Conservation (phyloP, 306 rosid species). For the Vigna trinervia region DNA sequence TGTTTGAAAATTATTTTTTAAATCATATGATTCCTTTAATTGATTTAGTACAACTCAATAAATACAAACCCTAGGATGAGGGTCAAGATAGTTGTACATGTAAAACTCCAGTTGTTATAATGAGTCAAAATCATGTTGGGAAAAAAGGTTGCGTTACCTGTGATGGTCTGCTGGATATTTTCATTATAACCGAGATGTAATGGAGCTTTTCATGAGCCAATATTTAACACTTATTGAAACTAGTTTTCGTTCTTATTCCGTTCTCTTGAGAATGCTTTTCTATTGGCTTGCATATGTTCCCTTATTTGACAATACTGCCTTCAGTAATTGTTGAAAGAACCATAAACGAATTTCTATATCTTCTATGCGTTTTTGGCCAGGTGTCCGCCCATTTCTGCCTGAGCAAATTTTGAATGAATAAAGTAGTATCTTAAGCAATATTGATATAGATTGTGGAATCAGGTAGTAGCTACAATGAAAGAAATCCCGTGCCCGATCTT, state of each 20-base stretch:
- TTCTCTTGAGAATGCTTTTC: background rate
- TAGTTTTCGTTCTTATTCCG: background rate
- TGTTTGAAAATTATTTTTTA: conserved; percentile 32
- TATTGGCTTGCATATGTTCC: background rate
- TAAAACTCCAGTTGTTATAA: conserved; percentile 1
- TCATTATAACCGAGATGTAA: conserved; percentile 6
- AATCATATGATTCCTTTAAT: conserved; percentile 18
- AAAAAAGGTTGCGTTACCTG: conserved; percentile 12
- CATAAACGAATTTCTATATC: background rate
- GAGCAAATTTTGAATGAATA: background rate
- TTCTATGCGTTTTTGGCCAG: background rate
- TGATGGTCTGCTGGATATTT: background rate
- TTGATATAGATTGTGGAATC: conserved; percentile 20
- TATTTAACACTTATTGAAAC: conserved; percentile 22
- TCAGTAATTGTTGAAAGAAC: background rate
- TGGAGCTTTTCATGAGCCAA: conserved; percentile 20
- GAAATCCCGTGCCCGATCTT: background rate
- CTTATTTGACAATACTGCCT: background rate
- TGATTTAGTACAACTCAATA: conserved; percentile 27
- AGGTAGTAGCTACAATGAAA: conserved; percentile 18
- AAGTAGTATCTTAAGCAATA: conserved; percentile 3
- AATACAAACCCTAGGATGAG: conserved; percentile 1
- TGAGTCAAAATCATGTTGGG: conserved; percentile 28
- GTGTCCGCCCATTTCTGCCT: background rate
- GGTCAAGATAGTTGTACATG: conserved; percentile 22